These are phyloP conservation scores for Corchorus olitorius DNA, from an alignment of 345 rosid species.

Conservation along the genomic window DNA sequence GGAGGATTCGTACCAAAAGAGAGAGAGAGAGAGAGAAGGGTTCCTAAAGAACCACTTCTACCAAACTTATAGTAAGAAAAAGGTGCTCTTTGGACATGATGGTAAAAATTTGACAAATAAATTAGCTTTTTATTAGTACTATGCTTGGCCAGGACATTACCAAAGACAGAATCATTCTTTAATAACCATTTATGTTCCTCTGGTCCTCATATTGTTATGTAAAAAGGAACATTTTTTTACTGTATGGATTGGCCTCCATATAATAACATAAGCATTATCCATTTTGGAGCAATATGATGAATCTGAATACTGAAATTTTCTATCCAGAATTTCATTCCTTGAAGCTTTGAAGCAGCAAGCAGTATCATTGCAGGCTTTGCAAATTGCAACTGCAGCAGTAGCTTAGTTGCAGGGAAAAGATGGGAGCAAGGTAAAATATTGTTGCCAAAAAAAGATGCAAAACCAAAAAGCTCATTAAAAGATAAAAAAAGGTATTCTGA, in stretches of 20 bases:
- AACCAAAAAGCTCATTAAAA: neutral
- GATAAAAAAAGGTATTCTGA: neutral
- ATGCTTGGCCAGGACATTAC: neutral
- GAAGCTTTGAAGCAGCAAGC: neutral
- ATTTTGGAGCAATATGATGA: neutral
- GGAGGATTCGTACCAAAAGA: too few relatives aligned
- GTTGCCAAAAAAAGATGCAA: slow-evolving; percentile 10
- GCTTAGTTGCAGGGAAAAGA: too few relatives aligned
- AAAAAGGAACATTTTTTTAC: neutral
- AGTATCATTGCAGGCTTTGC: neutral
- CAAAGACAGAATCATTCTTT: neutral
- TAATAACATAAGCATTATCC: neutral
- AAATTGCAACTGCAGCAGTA: neutral
- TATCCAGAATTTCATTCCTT: neutral
- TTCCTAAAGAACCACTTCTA: neutral
- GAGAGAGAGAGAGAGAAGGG: neutral
- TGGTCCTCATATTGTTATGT: neutral
- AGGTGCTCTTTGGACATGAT: neutral
- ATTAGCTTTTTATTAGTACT: neutral
- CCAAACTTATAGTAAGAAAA: neutral
- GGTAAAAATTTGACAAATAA: neutral
- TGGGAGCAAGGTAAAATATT: neutral
- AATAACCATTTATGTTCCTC: neutral
- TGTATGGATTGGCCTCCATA: neutral
- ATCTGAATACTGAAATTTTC: neutral